Evolutionary conservation across 495 filamentous ascomycete species (phyloP), one percentile per base, ranked within the genome.

Genomic region (Penicillium angulare): DNA sequence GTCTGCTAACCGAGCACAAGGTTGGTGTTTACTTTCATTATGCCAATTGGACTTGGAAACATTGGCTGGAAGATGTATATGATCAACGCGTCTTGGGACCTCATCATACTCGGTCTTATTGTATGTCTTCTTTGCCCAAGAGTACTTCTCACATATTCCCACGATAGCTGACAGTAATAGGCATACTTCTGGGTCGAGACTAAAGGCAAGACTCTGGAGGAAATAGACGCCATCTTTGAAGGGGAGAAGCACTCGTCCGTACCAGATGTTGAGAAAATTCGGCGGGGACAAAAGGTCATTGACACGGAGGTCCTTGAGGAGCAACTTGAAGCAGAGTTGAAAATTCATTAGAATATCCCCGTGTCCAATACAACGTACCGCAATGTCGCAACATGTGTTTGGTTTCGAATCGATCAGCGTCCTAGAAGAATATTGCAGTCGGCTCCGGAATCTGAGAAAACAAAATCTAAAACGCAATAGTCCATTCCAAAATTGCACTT

Each of bases 121-220:
- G 57, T 63, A 52, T 22, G 50, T 54, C 43, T 41, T 12, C 18
- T 17, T 18, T 33, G 6, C 3, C 1, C 18, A 21, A 15, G 6
- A n/a, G n/a, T n/a, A n/a, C n/a, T n/a, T n/a, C n/a, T n/a, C n/a
- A n/a, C 10, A 3, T 41, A 5, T 31, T 33, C 5, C 7, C 7
- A 13, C 1, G 3, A 22, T 1, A 17, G 3, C 38, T 44, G 9
- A 50, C 22, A 17, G n/a, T 15, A 5, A 3, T 22, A 63, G 57
- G 49, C 54, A 7, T 48, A 52, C 31, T 64, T 49, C 26, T 64
- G 57, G 61, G 56, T 83, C 0, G 82, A 86, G 59, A 83, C 79
- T 6, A 80, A 71, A 40, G 79, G 76, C 0, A 68, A 75, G 44
- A 83, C 80, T 1, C 82, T 76, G 36, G 80, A 82, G 48, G 81